Conservation (phyloP, 345 rosid species). For the Diplotaxis tenuifolia region DNA sequence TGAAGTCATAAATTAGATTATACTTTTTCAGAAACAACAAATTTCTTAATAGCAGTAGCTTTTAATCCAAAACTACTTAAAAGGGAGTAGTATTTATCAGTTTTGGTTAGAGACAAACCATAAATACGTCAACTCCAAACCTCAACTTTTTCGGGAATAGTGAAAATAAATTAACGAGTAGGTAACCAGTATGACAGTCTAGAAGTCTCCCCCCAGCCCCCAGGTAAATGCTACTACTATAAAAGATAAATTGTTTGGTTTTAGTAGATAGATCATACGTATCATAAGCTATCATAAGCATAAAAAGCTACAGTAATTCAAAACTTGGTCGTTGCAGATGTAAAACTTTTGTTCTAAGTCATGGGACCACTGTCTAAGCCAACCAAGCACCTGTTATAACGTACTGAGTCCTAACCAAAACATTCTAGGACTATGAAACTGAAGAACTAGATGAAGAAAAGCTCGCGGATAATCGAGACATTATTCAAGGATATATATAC, state of each 20-base stretch:
- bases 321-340: constrained; percentile 3
- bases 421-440: constrained; percentile 22
- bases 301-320: background rate
- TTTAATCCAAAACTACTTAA: too few species aligned
- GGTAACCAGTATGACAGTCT: background rate
- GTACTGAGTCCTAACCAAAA: constrained; percentile 23
- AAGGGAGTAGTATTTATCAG: background rate
- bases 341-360: constrained; percentile 3
- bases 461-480: constrained; percentile 9
- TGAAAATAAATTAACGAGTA: background rate
- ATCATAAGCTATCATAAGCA: background rate
- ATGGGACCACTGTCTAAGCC: constrained; percentile 1
- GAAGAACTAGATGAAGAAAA: background rate
- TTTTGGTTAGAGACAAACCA: background rate
- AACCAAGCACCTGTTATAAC: constrained; percentile 15
- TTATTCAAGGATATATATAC: constrained; percentile 30
- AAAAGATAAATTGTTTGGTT: background rate
- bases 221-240: background rate
- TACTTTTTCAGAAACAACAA: too few species aligned
- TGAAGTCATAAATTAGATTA: too few species aligned
- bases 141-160: background rate
- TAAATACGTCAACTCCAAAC: constrained; percentile 4
- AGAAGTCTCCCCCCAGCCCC: too few species aligned
- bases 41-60: too few species aligned
- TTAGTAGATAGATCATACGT: background rate